Evolutionary conservation across 257 asterid genomes (phyloP).

Genomic region (Coffea canephora): DNA sequence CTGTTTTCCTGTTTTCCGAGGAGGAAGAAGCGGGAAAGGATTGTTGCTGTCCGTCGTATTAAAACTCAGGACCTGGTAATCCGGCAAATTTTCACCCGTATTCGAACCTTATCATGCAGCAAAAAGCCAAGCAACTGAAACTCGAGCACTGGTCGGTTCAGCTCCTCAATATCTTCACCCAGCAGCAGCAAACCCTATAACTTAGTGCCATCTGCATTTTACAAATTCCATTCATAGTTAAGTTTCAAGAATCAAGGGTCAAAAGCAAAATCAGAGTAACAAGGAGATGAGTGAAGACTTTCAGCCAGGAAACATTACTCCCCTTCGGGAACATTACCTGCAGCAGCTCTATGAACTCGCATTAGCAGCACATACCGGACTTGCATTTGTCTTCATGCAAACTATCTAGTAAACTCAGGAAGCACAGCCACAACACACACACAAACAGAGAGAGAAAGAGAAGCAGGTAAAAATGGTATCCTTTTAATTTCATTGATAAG

Average conservation of each 20-base stretch:
- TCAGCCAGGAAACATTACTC: neutral
- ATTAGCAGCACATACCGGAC: neutral
- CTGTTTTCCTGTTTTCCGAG: neutral
- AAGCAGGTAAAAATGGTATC: neutral
- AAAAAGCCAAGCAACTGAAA: neutral
- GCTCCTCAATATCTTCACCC: neutral
- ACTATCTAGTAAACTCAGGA: neutral
- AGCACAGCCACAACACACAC: neutral
- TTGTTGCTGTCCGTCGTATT: neutral
- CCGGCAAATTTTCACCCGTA: neutral
- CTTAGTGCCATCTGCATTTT: slow-evolving; percentile 1
- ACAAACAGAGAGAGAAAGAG: neutral
- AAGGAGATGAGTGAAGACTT: neutral
- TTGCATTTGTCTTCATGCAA: neutral
- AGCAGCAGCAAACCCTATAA: neutral
- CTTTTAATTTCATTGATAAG: slow-evolving; percentile 5
- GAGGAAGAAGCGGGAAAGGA: neutral
- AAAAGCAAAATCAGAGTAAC: neutral
- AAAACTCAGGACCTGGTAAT: neutral
- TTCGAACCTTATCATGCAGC: neutral
- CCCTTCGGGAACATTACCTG: neutral
- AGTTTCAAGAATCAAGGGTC: neutral
- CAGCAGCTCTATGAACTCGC: neutral
- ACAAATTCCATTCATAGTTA: neutral
- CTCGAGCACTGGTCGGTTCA: neutral